These are phyloP conservation scores for Tremella mesenterica DNA, from an alignment of 768 basidiomycete genomes.

Conservation along the genomic window DNA sequence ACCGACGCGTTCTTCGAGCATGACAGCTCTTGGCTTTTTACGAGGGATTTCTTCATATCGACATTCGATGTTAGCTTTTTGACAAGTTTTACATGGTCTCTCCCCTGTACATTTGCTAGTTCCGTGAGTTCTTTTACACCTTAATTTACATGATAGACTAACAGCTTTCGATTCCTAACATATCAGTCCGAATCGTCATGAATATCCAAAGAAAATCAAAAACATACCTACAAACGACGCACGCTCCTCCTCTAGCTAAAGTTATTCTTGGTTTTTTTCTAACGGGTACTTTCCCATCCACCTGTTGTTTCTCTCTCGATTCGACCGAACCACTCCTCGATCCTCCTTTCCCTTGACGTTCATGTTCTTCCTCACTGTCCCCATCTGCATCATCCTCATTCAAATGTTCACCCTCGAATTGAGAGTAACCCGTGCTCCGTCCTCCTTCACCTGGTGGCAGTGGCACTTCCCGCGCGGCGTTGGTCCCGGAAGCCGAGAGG, in stretches of 20 bases:
- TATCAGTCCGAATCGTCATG: no score
- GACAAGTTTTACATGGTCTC: conserved; percentile 26
- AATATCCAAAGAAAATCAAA: no score
- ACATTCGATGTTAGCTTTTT: conserved; percentile 25
- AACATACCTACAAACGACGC: conserved; percentile 33
- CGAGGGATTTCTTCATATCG: conserved; percentile 28
- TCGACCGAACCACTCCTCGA: neutral
- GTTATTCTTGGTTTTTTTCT: conserved; percentile 30
- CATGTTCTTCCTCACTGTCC: conserved; percentile 5
- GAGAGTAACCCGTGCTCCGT: neutral
- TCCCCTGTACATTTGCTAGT: conserved; percentile 33
- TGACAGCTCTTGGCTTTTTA: conserved; percentile 18
- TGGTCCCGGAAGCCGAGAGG: neutral
- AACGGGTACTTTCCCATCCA: conserved; percentile 1
- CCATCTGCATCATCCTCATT: neutral
- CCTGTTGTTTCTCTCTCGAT: neutral
- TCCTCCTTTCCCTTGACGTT: neutral
- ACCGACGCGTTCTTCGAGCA: conserved; percentile 35
- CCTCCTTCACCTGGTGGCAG: neutral
- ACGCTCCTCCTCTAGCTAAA: conserved; percentile 25
- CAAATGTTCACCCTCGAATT: neutral
- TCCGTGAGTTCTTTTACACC: neutral
- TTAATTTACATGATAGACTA: conserved; percentile 9
- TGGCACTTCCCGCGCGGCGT: neutral
- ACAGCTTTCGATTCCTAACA: conserved; percentile 36